Conservation (phyloP, 177 flowering plant genomes). For the Vitis hybrid region DNA sequence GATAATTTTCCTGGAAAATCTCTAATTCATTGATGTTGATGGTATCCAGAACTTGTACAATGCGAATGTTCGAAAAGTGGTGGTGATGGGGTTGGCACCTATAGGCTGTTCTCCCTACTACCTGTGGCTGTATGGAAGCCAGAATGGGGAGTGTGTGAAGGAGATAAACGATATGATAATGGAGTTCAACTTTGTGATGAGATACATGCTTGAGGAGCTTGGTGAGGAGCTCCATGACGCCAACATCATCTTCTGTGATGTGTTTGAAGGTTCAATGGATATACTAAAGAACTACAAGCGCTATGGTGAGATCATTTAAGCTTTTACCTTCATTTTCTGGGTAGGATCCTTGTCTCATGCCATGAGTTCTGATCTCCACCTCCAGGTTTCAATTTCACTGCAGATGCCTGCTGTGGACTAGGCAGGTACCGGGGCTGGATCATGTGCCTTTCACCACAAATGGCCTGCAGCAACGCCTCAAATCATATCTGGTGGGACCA, state of each 20-base stretch:
- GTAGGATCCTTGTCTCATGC: not conserved
- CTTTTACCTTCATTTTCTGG: not conserved
- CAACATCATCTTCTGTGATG: slow-evolving; percentile 72
- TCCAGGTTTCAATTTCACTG: slow-evolving; percentile 58
- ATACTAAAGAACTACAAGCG: slow-evolving; percentile 52
- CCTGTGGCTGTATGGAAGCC: slow-evolving; percentile 61
- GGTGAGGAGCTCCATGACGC: slow-evolving; percentile 49
- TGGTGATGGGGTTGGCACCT: slow-evolving; percentile 84
- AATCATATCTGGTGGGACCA: slow-evolving; percentile 95
- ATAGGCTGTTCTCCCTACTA: slow-evolving; percentile 92
- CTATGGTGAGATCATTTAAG: slow-evolving; percentile 50
- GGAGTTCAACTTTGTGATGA: slow-evolving; percentile 79
- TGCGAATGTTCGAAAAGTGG: slow-evolving; percentile 57
- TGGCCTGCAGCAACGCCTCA: slow-evolving; percentile 79
- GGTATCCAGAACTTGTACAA: slow-evolving; percentile 65
- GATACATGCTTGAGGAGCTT: slow-evolving; percentile 66
- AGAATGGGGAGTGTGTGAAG: slow-evolving; percentile 63
- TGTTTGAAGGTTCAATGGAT: slow-evolving; percentile 78
- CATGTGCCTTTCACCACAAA: slow-evolving; percentile 66
- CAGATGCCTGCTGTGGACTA: slow-evolving; percentile 85
- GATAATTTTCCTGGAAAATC: not conserved
- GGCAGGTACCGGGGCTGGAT: slow-evolving; percentile 77
- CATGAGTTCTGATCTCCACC: not conserved
- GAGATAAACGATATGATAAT: slow-evolving; percentile 71
- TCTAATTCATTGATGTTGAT: not conserved